Conservation (phyloP, 495 filamentous ascomycete species). For the Chaetomium cochliodes region DNA sequence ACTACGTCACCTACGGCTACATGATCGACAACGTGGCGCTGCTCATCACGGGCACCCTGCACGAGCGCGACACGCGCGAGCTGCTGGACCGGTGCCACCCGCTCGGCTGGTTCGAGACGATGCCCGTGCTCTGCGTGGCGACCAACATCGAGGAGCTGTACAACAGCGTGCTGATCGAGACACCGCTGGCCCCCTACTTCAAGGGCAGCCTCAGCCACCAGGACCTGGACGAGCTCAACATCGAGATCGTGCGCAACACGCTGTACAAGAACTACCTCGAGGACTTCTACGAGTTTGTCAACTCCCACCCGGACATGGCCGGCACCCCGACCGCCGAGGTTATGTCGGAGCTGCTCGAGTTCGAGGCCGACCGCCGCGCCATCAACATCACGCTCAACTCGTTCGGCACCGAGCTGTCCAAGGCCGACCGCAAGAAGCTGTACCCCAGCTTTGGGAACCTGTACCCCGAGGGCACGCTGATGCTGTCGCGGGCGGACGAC, state of each 20-base stretch:
- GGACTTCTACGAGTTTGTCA: conserved; percentile 92
- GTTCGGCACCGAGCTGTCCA: conserved; percentile 94
- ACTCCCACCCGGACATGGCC: conserved; percentile 74
- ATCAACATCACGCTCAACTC: conserved; percentile 99
- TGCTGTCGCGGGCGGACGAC: conserved; percentile 94
- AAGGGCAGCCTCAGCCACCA: conserved; percentile 91
- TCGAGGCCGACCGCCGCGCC: conserved; percentile 91
- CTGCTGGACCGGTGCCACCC: conserved; percentile 95
- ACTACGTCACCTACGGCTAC: conserved; percentile 97
- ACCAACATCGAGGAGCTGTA: conserved; percentile 98
- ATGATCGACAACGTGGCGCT: conserved; percentile 99
- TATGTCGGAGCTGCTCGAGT: conserved; percentile 92
- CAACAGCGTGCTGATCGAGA: conserved; percentile 96
- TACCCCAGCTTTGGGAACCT: conserved; percentile 89
- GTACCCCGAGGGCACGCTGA: conserved; percentile 90
- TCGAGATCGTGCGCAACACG: conserved; percentile 98
- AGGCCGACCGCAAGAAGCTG: conserved; percentile 90
- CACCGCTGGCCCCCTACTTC: conserved; percentile 93
- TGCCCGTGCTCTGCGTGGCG: conserved; percentile 96
- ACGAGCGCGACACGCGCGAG: conserved; percentile 95
- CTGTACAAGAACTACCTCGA: conserved; percentile 99
- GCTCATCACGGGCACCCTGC: conserved; percentile 95
- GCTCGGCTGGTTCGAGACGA: conserved; percentile 97
- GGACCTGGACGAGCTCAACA: conserved; percentile 97
- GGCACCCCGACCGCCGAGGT: conserved; percentile 90